Conservation (phyloP, 2,329 filamentous ascomycete genomes). For the Beauveria asiatica region DNA sequence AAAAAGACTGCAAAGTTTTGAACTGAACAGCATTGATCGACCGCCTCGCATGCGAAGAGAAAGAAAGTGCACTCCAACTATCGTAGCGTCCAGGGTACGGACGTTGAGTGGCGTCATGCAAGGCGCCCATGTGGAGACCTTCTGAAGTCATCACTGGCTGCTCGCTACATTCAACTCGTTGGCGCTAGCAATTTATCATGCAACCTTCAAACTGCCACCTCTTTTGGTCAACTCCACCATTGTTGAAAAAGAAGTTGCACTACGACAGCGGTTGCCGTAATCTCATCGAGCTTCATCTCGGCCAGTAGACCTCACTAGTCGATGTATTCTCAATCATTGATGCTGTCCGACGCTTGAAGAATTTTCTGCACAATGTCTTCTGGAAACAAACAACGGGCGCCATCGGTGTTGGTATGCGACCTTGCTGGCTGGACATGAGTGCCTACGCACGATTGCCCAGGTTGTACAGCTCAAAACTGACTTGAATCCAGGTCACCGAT, state of each 20-base stretch:
- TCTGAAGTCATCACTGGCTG: constrained; percentile 12
- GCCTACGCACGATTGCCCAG: not conserved
- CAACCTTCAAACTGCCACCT: constrained; percentile 1
- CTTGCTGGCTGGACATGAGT: not conserved
- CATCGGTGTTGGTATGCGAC: constrained; percentile 12
- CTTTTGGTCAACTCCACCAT: constrained; percentile 8
- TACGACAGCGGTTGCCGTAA: not conserved
- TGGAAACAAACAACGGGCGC: constrained; percentile 10
- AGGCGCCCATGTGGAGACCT: constrained; percentile 4
- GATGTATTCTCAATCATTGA: not conserved
- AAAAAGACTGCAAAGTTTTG: too few species aligned
- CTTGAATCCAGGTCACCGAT: constrained; percentile 27
- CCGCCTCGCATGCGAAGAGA: not conserved
- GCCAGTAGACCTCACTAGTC: not conserved
- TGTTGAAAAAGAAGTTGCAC: not conserved
- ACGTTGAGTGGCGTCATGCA: not conserved
- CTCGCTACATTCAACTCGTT: not conserved
- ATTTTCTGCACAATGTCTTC: constrained; percentile 8
- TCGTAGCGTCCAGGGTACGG: constrained; percentile 1
- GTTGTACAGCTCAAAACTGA: constrained; percentile 11
- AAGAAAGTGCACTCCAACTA: not conserved
- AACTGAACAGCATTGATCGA: too few species aligned
- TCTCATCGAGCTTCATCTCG: not conserved
- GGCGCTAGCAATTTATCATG: not conserved
- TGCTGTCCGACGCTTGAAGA: not conserved